Base-by-base conservation (phyloP, 495 filamentous ascomycete genomes). In the Zalerion maritima region DNA sequence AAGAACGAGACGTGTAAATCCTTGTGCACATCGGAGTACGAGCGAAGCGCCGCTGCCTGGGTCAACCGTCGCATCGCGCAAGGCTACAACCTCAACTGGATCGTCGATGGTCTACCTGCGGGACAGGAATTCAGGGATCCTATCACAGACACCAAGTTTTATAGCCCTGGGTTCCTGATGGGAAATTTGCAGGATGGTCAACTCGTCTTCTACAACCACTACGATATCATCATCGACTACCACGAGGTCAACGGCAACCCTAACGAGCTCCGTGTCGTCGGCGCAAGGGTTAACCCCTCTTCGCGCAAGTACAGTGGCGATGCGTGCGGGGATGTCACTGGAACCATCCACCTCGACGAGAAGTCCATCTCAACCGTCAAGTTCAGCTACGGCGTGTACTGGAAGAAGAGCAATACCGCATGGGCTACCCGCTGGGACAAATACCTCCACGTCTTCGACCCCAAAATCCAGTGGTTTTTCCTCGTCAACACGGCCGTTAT, bases 381-480 rank as follows among this genome's bases (percentile, higher is more conserved):
- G 0, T 97, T 79, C 62, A 93, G 84, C 1, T 97, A 97, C 50
- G 79, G 75, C 45, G 81, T 96, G 8, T 78, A 71, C 49, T 97
- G 89, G 89, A 60, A 57, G 16, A 64, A 66, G 23, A 91, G 81
- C 2, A 29, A 57, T 0, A 94, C 85, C 2, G 76, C 75, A 0
- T 97, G 91, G 79, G 89, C 89, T 18, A 96, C 91, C 11, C 68
- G 89, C 34, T 94, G 87, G 87, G 89, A 97, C 59, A 92, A 89
- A 51, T 97, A 94, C 47, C 65, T 96, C 15, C 84, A 94, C 43
- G 86, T 96, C 13, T 84, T 80, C 40, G 82, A 94, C 54, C 85
- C 89, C 22, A 83, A 81, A 55, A 96, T 97, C 44, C 89, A 96
- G 51, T 97, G 89, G 89, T 89, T 94, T 54, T 94, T 82, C 7